Base-by-base conservation (phyloP, 1,284 basidiomycete species). In the Trametes polyzona region DNA sequence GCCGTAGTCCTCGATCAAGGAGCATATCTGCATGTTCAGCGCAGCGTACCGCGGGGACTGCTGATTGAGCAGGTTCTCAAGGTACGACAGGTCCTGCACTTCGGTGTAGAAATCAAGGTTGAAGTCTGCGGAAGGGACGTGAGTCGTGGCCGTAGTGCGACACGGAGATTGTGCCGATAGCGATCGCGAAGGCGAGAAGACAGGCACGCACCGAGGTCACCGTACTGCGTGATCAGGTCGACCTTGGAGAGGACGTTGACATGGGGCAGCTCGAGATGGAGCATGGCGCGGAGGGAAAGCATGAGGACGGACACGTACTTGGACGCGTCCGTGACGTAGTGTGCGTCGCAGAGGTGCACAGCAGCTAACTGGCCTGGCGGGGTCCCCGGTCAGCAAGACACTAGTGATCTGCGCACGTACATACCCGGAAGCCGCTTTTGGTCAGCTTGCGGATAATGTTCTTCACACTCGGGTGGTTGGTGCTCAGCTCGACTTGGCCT, bases 41-140 rank as follows among this genome's bases (percentile, higher is more conserved):
- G 87, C 86, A 0, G 82, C 76, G 67, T 87, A 96, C 46, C 86
- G 86, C 2, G 84, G 82, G 0, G 87, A 80, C 1, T 87, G 76
- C 0, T 82, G 75, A 9, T 86, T 84, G 17, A 98, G 83, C 1
- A 86, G 78, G 57, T 88, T 90, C 63, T 93, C 83, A 6, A 99
- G 84, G 72, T 98, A 92, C 0, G 90, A 89, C 0, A 99, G 80
- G 71, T 99, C 96, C 74, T 98, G 95, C 0, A 97, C 96, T 73
- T 99, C 94, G 37, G 97, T 98, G 72, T 99, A 99, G 73, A 94
- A 99, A 65, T 96, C 94, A 39, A 99, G 86, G 68, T 96, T 97
- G 79, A 99, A 98, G 35, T 95, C 95, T 96, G 65, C 29, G 39
- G 43, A 61, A 29, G 52, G 24, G 44, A 7, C 0, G 35, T 55